These are phyloP conservation scores for Abrus pulchellus DNA, from an alignment of 306 rosid species.

Conservation along the genomic window DNA sequence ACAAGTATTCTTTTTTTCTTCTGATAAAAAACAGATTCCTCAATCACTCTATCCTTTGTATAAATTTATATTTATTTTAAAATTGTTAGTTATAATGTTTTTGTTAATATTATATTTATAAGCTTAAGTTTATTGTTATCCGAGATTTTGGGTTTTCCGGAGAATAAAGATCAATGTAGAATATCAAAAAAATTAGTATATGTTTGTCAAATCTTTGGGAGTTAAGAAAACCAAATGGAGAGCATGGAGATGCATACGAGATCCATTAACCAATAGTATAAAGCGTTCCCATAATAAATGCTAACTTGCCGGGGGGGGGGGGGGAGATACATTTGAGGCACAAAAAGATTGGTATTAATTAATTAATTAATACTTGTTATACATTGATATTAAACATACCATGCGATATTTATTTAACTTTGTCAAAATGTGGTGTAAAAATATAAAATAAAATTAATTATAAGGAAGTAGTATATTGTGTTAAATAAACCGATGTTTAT, in stretches of 20 bases:
- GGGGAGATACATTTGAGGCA: no score
- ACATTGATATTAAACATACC: no score
- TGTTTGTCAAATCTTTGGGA: neutral
- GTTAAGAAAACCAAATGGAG: neutral
- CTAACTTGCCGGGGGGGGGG: no score
- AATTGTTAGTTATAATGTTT: no score
- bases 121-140: neutral
- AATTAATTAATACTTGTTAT: no score
- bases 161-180: neutral
- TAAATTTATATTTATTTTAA: no score
- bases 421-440: no score
- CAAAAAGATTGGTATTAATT: neutral
- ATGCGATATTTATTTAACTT: no score
- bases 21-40: neutral
- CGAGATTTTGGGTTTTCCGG: constrained; percentile 10
- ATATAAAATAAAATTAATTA: no score
- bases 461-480: no score
- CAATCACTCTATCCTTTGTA: constrained; percentile 2
- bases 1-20: neutral
- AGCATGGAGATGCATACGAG: neutral
- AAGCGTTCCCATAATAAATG: constrained; percentile 9
- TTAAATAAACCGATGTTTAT: no score
- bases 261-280: constrained; percentile 18
- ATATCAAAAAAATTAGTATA: neutral
- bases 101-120: no score